Base-by-base conservation (phyloP, 2,329 filamentous ascomycete species). In the Microcyclosporella mali region DNA sequence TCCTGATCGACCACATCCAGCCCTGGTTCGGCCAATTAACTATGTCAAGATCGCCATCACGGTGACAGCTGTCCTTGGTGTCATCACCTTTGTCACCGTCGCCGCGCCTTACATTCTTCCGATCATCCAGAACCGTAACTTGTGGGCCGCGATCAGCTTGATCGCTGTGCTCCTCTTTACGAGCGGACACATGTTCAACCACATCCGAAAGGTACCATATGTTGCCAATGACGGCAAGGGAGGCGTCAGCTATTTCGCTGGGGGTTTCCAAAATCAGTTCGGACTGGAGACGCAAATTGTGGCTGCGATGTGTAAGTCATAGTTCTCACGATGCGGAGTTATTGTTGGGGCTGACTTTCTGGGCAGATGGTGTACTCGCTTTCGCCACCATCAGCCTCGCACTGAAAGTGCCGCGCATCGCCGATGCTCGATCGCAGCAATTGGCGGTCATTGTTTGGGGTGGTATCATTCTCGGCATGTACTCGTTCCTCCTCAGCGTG, bases 141-240 rank as follows among this genome's bases (percentile, higher is more conserved):
- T 97, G 14, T 98, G 92, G 92, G 89, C 90, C 17, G 87, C 85
- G 16, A 68, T 94, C 58, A 94, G 85, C 66, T 72, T 98, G 55
- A 88, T 97, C 58, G 75, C 82, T 11, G 89, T 98, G 50, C 77
- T 98, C 32, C 74, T 95, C 45, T 98, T 97, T 70, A 95, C 85
- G 35, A 92, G 85, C 57, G 94, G 92, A 30, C 89, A 97, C 69
- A 98, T 98, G 94, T 98, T 94, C 77, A 98, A 97, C 67, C 89
- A 95, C 62, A 98, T 98, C 61, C 81, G 94, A 56, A 90, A 92
- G 65, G 87, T 94, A 2, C 92, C 92, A 2, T 98, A 98, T 58
- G 88, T 97, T 25, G 75, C 81, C 32, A 85, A 84, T 32, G 82
- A 97, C 62, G 87, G 88, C 29, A 81, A 78, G 41, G 92, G 92